Conservation (phyloP, 2,329 filamentous ascomycete species). For the Penicillium sp. region DNA sequence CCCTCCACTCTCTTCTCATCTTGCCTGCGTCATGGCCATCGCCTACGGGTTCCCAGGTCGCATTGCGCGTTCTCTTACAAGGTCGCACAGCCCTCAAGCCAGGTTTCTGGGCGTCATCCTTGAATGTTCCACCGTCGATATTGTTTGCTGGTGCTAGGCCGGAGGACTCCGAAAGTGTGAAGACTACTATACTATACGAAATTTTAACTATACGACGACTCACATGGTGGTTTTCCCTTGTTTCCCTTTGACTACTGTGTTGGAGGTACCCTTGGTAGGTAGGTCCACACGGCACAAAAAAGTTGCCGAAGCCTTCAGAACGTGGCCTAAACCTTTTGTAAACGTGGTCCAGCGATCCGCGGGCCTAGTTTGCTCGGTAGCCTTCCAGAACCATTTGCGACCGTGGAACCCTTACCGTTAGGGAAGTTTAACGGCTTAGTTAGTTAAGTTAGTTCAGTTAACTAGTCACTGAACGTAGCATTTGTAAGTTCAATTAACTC, state of each 20-base stretch:
- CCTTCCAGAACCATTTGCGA: conserved; percentile 21
- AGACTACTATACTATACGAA: background rate
- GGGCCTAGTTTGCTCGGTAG: background rate
- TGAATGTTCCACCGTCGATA: background rate
- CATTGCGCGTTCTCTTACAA: background rate
- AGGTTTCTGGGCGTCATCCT: conserved; percentile 4
- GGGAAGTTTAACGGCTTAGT: background rate
- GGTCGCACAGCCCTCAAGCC: conserved; percentile 2
- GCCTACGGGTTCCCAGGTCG: conserved; percentile 4
- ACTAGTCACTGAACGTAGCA: background rate
- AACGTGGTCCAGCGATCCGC: conserved; percentile 17
- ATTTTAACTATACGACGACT: background rate
- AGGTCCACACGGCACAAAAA: background rate
- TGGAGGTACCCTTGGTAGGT: background rate
- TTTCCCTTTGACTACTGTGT: background rate
- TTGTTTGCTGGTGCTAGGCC: background rate
- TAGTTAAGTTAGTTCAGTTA: background rate
- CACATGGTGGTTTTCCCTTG: background rate
- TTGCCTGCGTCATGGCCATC: background rate
- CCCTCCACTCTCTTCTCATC: background rate
- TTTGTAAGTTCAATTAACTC: background rate
- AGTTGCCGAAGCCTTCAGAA: conserved; percentile 9
- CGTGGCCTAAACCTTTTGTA: conserved; percentile 10
- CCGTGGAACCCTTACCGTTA: conserved; percentile 8
- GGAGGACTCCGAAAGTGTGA: background rate